Percentiles rank a stretch among this genome's conserved stretches.
These are phyloP conservation scores for Sequoiadendron giganteum DNA, from an alignment of 75 land plant species.

Conservation along the genomic window DNA sequence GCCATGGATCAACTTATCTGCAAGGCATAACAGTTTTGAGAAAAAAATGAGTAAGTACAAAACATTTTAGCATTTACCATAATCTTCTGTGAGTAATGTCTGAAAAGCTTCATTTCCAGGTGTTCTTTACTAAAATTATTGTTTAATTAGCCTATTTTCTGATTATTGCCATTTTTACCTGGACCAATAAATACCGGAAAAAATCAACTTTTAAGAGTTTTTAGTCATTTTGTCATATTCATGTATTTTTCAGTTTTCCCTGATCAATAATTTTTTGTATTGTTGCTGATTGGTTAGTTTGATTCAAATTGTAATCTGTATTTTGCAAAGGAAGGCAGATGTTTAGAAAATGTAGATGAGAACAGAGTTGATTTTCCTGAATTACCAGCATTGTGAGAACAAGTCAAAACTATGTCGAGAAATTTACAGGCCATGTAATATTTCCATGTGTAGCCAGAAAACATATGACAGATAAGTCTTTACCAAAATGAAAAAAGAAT, in stretches of 20 bases:
- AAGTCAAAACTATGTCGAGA: not conserved
- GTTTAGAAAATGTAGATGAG: not conserved
- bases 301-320: not conserved
- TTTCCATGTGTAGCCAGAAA: not conserved
- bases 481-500: not conserved
- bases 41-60: too few species aligned
- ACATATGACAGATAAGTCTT: not conserved
- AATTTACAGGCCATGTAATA: not conserved
- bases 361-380: not conserved
- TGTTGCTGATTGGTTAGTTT: not conserved
- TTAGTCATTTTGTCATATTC: not conserved
- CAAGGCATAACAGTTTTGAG: too few species aligned
- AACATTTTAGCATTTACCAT: not conserved
- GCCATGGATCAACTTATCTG: too few species aligned
- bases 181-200: not conserved
- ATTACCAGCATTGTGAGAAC: not conserved
- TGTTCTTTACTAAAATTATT: too few species aligned
- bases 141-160: not conserved
- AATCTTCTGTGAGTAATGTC: not conserved
- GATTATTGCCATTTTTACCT: not conserved
- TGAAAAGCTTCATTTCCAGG: not conserved
- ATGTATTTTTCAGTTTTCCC: too few species aligned
- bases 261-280: not conserved
- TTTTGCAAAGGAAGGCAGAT: not conserved
- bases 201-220: not conserved